Base-by-base conservation (phyloP, 1,284 basidiomycete genomes). In the Trametes sp. region DNA sequence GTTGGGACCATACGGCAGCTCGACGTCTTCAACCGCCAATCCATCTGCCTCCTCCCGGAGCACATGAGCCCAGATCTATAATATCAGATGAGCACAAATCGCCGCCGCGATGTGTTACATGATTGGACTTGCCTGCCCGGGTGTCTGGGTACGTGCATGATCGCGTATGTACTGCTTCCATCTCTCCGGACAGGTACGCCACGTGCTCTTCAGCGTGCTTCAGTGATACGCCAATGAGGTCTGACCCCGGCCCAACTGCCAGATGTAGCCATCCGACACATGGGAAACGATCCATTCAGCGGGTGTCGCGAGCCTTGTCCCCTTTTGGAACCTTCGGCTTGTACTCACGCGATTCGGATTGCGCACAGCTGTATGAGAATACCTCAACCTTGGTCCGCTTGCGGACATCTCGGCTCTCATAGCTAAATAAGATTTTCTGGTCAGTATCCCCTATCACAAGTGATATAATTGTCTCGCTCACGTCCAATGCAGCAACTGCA, bases 241-340 rank as follows among this genome's bases (percentile, higher is more conserved):
- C 38, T 23, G 52, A 41, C 41, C 9, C 28, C 21, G n/a, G 4
- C 26, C 41, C 44, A 9, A 54, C 26, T 4, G 16, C 19, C 16
- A 54, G 26, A 23, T 54, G 52, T 16, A 54, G 52, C 52, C 52
- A 54, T 7, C 52, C 52, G 21, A 24, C 26, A 24, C 52, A 54
- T 29, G 36, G 7, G 38, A 54, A 54, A 7, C 52, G 36, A 9
- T 54, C 52, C 36, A 38, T 41, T 2, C 38, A 38, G 26, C 38
- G 38, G 2, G 38, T 11, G 24, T 54, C 52, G 9, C 52, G 52
- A 5, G 38, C 23, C 28, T 54, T 54, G 2, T 13, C 14, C 13
- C 38, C 52, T 21, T 26, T 38, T 29, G 26, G 41, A 2, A 44
- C 36, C 28, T 54, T 54, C 9, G n/a, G 5, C 19, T 54, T 54